These are phyloP conservation scores for Solanum rostratum DNA, from an alignment of 257 asterid genomes.

Conservation along the genomic window DNA sequence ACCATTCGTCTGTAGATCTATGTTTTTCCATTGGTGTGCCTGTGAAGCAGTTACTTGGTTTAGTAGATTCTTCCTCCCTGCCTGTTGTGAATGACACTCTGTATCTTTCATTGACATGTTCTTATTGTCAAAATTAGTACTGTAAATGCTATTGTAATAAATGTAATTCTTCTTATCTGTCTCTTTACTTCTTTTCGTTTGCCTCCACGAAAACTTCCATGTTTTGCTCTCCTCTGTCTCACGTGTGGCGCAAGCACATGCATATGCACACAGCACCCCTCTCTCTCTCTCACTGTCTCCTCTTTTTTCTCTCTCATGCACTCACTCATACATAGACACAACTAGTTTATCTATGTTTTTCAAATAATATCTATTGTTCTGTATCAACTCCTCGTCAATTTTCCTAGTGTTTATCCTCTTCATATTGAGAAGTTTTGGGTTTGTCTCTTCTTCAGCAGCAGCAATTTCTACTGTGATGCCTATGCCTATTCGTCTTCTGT, in stretches of 20 bases:
- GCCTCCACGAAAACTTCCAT: background rate
- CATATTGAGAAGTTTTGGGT: background rate
- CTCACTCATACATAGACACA: background rate
- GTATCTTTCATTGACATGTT: background rate
- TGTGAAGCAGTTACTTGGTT: background rate
- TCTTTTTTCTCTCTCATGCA: background rate
- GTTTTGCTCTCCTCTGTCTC: background rate
- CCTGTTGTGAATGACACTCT: background rate
- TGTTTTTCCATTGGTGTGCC: background rate
- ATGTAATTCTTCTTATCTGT: background rate
- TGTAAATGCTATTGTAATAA: background rate
- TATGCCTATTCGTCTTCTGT: background rate
- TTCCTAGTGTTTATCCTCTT: background rate
- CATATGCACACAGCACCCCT: background rate
- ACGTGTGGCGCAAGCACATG: background rate
- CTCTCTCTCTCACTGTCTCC: background rate
- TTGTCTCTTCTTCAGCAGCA: background rate
- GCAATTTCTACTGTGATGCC: background rate
- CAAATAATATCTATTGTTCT: background rate
- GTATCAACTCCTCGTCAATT: background rate
- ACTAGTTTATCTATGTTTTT: background rate
- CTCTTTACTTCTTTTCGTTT: background rate
- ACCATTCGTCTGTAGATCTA: conserved; percentile 45
- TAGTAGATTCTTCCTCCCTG: background rate
- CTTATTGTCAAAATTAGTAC: background rate